phyloP scores from a whole-genome alignment of 2,329 filamentous ascomycete species.

The Trichophyton equinum region DNA sequence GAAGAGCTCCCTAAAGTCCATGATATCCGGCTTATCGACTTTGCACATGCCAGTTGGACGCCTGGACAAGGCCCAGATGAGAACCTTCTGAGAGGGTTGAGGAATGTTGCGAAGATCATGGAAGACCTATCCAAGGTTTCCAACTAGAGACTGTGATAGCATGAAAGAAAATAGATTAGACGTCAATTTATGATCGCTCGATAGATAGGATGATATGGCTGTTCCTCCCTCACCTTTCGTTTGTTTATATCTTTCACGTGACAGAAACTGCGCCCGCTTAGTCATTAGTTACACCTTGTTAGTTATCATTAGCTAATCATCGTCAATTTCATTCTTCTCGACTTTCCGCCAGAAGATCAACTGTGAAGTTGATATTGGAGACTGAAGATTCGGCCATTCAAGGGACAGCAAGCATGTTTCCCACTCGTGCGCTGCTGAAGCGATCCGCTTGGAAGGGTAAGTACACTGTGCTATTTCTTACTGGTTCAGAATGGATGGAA shows the following conservation, averaged over 20 bases:
- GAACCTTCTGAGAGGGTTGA: slow-evolving; percentile 63
- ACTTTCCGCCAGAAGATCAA: neutral
- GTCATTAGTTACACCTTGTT: neutral
- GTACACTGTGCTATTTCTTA: slow-evolving; percentile 11
- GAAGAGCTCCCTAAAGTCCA: slow-evolving; percentile 53
- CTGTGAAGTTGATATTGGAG: neutral
- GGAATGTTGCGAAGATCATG: slow-evolving; percentile 59
- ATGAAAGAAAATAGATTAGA: neutral
- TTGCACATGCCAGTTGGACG: slow-evolving; percentile 80
- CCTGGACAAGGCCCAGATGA: slow-evolving; percentile 75
- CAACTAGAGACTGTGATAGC: neutral
- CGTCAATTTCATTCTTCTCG: neutral
- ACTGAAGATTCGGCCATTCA: neutral
- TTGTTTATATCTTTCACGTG: neutral
- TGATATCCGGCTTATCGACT: slow-evolving; percentile 82
- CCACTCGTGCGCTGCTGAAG: slow-evolving; percentile 54
- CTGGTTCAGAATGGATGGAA: neutral
- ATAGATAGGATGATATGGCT: neutral
- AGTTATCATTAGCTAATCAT: neutral
- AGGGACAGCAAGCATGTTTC: slow-evolving; percentile 45
- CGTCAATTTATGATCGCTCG: neutral
- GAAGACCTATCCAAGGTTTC: slow-evolving; percentile 42
- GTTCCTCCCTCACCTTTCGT: neutral
- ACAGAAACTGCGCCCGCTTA: neutral
- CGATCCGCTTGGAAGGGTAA: slow-evolving; percentile 83